Conservation (phyloP, 2,329 filamentous ascomycete genomes). For the Paracoccidioides brasiliensis region DNA sequence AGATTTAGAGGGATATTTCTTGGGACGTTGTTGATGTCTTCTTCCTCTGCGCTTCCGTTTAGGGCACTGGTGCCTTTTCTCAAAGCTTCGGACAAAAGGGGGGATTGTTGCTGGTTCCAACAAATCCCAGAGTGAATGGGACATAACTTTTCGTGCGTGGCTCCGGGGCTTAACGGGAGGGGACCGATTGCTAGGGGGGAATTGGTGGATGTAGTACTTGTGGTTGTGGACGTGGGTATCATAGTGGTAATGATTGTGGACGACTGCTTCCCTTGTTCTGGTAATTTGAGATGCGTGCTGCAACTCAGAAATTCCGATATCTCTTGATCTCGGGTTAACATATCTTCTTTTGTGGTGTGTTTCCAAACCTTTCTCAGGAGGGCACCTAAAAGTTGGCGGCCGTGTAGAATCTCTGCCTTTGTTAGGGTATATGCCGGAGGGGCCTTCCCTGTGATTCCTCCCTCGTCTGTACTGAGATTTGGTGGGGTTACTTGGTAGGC, state of each 20-base stretch:
- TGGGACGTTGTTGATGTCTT: not conserved
- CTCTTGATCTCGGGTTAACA: not conserved
- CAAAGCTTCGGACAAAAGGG: not conserved
- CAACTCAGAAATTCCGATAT: not conserved
- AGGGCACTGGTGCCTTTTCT: not conserved
- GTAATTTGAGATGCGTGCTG: not conserved
- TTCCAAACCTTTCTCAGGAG: not conserved
- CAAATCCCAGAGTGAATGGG: not conserved
- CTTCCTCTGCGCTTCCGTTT: not conserved
- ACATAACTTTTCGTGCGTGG: not conserved
- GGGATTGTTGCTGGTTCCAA: not conserved
- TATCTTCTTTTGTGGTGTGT: not conserved
- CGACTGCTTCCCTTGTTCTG: constrained; percentile 11
- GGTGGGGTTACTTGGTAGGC: not conserved
- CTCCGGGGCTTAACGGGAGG: not conserved
- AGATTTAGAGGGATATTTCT: constrained; percentile 5
- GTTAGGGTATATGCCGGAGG: not conserved
- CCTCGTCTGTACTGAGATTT: not conserved
- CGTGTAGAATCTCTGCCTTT: not conserved
- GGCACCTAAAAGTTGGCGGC: not conserved
- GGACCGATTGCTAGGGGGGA: not conserved
- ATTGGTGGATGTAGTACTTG: not conserved
- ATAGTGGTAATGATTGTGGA: constrained; percentile 31
- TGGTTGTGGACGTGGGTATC: constrained; percentile 19
- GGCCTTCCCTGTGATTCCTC: not conserved